Base-by-base conservation (phyloP, 2,329 filamentous ascomycete species). In the Trichoderma sp. region DNA sequence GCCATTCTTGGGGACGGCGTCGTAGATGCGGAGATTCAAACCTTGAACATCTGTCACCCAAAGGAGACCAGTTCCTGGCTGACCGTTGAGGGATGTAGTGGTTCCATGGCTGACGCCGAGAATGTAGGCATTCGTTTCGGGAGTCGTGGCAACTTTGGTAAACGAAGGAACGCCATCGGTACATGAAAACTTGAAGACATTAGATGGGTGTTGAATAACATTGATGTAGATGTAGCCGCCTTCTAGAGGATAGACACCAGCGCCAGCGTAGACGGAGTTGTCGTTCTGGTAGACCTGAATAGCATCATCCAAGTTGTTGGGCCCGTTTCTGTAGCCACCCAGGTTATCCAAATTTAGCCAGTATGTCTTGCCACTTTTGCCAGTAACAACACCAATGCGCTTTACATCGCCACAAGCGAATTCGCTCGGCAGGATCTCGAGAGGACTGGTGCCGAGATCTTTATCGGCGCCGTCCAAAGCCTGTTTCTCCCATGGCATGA, bases 151-250 rank as follows among this genome's bases (percentile, higher is more conserved):
- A 1, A 90, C 86, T 78, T 89, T 88, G 27, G 88, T 86, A 69
- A 91, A 91, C 3, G 85, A 85, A 0, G 89, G 87, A 11, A 87
- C 84, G 4, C 89, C 89, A 27, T 82, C 82, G 76, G 85, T 83
- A 79, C 88, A 90, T 3, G 87, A 86, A 79, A 91, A 91, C 77
- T 90, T 89, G 84, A 90, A 91, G 21, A 90, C 88, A 67, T 88
- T 85, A 0, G 88, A 88, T 16, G 87, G 85, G 78, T 88, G 88
- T 78, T 88, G 85, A 71, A 91, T 89, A 6, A 90, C 81, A 14
- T 86, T 86, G 78, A 87, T 86, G 79, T 87, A 88, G 53, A 88
- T 83, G 76, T 87, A 88, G 0, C 87, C 87, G 2, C 87, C 87
- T 31, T 88, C 86, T 0, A 87, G 79, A 0, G 87, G 87, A 76